Base-by-base conservation (phyloP, 257 asterid species). In the Primulina huaijiensis region DNA sequence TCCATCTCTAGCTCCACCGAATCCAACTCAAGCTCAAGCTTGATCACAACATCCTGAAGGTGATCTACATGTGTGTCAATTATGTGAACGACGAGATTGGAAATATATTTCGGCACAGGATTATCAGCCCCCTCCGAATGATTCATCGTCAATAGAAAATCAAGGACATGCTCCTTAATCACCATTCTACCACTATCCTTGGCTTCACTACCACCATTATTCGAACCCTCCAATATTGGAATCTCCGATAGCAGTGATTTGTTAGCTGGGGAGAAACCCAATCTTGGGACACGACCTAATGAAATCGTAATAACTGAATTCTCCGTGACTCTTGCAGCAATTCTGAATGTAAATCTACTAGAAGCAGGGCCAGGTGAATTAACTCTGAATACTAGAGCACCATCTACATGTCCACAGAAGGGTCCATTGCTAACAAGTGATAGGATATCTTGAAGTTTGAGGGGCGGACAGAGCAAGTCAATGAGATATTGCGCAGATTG, bases 111-210 rank as follows among this genome's bases (percentile, higher is more conserved):
- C 8, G 99, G 99, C 74, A 94, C 97, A 0, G 97, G 99, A 84
- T 94, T 94, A 79, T 94, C 99, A 56, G 90, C 96, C 79, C 84
- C 97, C 81, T 88, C 99, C 0, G 99, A 88, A 74, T 94, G 99
- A 78, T 94, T 94, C 96, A 86, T 89, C 3, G 89, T 94, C 88
- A 94, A 72, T 6, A 91, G 82, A 75, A 83, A 89, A 67, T 91
- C 97, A 19, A 94, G 81, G 23, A 89, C 87, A 46, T 89, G 97
- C 65, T 94, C 99, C 71, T 76, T 67, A 60, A 94, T 94, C 35
- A 90, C 95, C 34, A 76, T 85, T 65, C 96, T 90, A 2, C 89
- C 85, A 67, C 85, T 79, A 61, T 81, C 80, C 73, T 77, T 85
- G 17, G 52, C 58, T 46, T 81, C 87, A 62, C 66, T 71, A 20